Evolutionary conservation across 345 rosid species (phyloP).

Genomic region (Lepidium africanum): DNA sequence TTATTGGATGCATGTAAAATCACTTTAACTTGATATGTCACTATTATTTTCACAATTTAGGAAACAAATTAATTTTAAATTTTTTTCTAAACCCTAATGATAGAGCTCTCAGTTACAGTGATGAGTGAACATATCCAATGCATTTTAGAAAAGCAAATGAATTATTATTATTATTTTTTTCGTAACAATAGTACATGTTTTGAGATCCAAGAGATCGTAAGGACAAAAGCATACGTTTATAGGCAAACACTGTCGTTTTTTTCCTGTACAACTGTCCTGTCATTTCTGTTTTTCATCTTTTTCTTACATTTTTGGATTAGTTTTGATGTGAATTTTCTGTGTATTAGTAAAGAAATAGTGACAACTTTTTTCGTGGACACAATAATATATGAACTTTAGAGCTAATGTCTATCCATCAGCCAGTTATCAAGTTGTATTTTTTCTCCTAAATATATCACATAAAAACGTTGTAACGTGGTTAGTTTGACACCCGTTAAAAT

Average conservation of each 20-base stretch:
- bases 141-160: constrained; percentile 8
- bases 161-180: background rate
- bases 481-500: too few relatives aligned
- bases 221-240: constrained; percentile 16
- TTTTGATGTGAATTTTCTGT: background rate
- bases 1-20: constrained; percentile 18
- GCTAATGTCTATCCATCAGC: constrained; percentile 9
- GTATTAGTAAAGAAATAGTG: background rate
- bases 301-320: background rate
- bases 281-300: constrained; percentile 13
- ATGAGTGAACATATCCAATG: constrained; percentile 13
- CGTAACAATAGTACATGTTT: constrained; percentile 16
- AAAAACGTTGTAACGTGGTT: too few relatives aligned
- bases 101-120: background rate
- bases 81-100: background rate
- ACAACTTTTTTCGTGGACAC: background rate
- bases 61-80: background rate
- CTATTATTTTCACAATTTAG: constrained; percentile 15
- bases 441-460: background rate
- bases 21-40: constrained; percentile 14
- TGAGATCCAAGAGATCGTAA: constrained; percentile 8
- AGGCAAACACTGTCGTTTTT: constrained; percentile 30
- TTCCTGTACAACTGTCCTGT: constrained; percentile 16
- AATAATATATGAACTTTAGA: background rate
- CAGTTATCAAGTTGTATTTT: background rate